These are phyloP conservation scores for Daldinia sp. DNA, from an alignment of 2,329 filamentous ascomycete species.

Conservation along the genomic window DNA sequence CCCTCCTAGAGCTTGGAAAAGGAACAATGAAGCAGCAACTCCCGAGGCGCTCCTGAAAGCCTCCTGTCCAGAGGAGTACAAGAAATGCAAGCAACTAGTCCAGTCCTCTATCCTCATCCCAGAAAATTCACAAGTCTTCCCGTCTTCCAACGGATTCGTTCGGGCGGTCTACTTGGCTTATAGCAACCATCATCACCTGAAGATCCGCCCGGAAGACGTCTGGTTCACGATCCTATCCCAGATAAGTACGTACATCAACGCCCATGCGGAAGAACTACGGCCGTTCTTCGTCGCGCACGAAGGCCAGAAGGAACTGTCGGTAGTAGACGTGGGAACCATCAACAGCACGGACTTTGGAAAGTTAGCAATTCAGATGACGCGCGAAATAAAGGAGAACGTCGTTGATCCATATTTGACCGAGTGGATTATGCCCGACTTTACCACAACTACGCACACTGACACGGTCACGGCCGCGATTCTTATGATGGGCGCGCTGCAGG, in stretches of 20 bases:
- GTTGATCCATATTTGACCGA: slow-evolving; percentile 55
- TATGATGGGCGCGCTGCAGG: slow-evolving; percentile 65
- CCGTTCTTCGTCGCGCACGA: slow-evolving; percentile 58
- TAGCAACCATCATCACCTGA: slow-evolving; percentile 56
- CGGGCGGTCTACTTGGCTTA: slow-evolving; percentile 1
- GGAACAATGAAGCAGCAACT: not conserved
- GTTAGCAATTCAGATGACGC: slow-evolving; percentile 50
- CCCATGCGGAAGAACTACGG: slow-evolving; percentile 59
- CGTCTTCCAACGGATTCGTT: slow-evolving; percentile 10
- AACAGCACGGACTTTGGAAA: not conserved
- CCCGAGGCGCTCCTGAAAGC: not conserved
- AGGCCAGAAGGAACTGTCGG: slow-evolving; percentile 50
- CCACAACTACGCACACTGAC: slow-evolving; percentile 62
- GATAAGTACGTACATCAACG: slow-evolving; percentile 60
- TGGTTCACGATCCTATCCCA: slow-evolving; percentile 66
- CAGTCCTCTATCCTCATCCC: slow-evolving; percentile 5
- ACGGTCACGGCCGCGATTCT: slow-evolving; percentile 57
- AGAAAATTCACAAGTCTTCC: not conserved
- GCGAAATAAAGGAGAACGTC: slow-evolving; percentile 57
- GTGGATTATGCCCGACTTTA: slow-evolving; percentile 66
- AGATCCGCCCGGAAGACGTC: slow-evolving; percentile 64
- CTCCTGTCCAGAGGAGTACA: not conserved
- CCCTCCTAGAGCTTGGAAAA: not conserved
- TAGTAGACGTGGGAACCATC: not conserved
- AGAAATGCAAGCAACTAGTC: not conserved